A percentile compares a stretch with the other conserved stretches of the same genome.
phyloP scores from a whole-genome alignment of 805 yeast genomes.

The Lipomyces sp. region DNA sequence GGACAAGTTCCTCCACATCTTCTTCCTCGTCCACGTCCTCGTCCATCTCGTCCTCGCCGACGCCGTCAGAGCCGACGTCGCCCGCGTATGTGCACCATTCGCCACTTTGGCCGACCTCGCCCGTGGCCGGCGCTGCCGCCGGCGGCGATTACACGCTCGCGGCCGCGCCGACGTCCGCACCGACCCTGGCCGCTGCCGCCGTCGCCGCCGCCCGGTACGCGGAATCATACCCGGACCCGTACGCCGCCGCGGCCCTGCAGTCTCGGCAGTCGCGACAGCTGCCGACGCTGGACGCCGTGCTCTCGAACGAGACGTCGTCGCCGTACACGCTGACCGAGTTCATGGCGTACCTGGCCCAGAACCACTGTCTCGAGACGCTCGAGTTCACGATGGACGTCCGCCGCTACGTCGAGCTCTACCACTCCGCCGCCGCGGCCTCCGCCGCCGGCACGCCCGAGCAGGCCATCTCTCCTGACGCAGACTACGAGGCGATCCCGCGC shows the following conservation, averaged over 20 bases:
- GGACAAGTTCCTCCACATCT: too few relatives aligned
- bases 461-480: background rate
- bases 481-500: background rate
- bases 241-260: too few relatives aligned
- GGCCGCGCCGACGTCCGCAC: too few relatives aligned
- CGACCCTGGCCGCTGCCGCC: too few relatives aligned
- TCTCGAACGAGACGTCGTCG: conserved; percentile 28
- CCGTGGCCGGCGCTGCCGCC: conserved; percentile 12
- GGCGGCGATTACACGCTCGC: conserved; percentile 4
- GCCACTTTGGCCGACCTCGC: too few relatives aligned
- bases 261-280: too few relatives aligned
- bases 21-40: too few relatives aligned
- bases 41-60: too few relatives aligned
- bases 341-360: conserved; percentile 33
- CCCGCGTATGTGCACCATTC: too few relatives aligned
- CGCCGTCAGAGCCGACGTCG: too few relatives aligned
- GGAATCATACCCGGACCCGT: too few relatives aligned
- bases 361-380: conserved; percentile 37
- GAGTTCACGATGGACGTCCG: conserved; percentile 36
- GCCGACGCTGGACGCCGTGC: conserved; percentile 36
- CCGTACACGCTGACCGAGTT: conserved; percentile 36
- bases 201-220: too few relatives aligned
- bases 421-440: conserved; percentile 1
- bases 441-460: background rate
- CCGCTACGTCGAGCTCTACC: conserved; percentile 28